Evolutionary conservation across 257 asterid species (phyloP).

Genomic region (Nyctanthes arbortristis): DNA sequence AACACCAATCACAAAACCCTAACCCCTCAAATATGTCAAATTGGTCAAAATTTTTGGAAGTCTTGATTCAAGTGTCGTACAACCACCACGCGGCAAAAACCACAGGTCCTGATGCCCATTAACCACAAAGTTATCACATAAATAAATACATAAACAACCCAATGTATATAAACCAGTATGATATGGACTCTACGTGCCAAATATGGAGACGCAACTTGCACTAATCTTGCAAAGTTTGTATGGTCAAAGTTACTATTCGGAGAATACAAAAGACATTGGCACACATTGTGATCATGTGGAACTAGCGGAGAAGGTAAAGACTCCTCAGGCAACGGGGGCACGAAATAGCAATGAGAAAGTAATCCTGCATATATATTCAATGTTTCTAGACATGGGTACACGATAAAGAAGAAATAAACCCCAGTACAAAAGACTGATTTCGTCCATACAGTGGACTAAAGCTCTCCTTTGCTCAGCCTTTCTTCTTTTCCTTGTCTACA

Average conservation of each 20-base stretch:
- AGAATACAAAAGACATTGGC: constrained; percentile 27
- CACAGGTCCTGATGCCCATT: constrained; percentile 99
- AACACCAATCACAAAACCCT: too few species aligned
- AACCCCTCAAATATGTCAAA: too few species aligned
- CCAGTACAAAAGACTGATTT: too few species aligned
- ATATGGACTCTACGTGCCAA: constrained; percentile 8
- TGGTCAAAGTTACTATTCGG: constrained; percentile 18
- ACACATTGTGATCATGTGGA: constrained; percentile 96
- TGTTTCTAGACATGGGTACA: too few species aligned
- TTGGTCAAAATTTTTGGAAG: too few species aligned
- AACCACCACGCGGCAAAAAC: constrained; percentile 93
- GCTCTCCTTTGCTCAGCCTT: too few species aligned
- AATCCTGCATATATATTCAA: too few species aligned
- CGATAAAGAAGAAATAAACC: too few species aligned
- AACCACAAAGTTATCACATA: constrained; percentile 30
- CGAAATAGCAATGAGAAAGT: constrained; percentile 95
- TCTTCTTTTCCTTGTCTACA: too few species aligned
- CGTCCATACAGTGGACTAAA: too few species aligned
- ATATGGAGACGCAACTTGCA: constrained; percentile 16
- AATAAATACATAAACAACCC: constrained; percentile 15
- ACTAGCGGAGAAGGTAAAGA: constrained; percentile 96
- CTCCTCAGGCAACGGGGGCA: constrained; percentile 90
- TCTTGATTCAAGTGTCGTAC: too few species aligned
- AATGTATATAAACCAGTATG: constrained; percentile 17
- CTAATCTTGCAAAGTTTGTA: constrained; percentile 22